Evolutionary conservation across 83 land plant genomes (phyloP).

Genomic region (Larix sibirica): DNA sequence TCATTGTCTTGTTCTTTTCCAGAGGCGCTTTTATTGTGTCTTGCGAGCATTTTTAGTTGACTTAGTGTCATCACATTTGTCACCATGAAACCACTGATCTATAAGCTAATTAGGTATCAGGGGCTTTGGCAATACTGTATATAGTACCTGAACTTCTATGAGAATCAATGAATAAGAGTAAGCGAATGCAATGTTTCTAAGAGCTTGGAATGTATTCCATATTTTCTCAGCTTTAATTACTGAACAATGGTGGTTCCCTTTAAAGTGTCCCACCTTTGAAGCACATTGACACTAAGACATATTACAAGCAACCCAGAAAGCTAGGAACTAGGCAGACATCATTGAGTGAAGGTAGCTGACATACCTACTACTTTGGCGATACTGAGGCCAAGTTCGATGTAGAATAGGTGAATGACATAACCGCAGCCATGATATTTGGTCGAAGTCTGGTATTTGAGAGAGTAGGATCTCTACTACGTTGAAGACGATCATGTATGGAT

Average conservation of each 20-base stretch:
- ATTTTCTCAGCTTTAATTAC: conserved; percentile 19
- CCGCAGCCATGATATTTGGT: conserved; percentile 41
- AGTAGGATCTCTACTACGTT: conserved; percentile 44
- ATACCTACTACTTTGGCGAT: too few species aligned
- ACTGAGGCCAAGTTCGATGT: not conserved
- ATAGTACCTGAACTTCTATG: conserved; percentile 37
- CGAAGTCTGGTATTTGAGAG: conserved; percentile 69
- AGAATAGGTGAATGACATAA: conserved; percentile 56
- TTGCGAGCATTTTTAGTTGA: not conserved
- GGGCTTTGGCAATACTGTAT: too few species aligned
- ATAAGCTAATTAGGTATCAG: too few species aligned
- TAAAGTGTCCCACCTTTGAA: conserved; percentile 17
- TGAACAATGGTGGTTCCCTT: conserved; percentile 15
- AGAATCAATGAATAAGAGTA: conserved; percentile 26
- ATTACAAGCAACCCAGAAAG: too few species aligned
- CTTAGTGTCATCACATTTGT: too few species aligned
- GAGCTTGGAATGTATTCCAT: conserved; percentile 24
- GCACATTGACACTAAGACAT: too few species aligned
- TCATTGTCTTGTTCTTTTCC: too few species aligned
- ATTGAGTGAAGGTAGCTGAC: too few species aligned
- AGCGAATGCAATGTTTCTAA: too few species aligned
- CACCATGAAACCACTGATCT: too few species aligned
- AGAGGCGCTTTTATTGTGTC: conserved; percentile 15
- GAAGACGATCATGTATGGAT: conserved; percentile 16
- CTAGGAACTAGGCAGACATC: too few species aligned